These are phyloP conservation scores for Lyophyllum atratum DNA, from an alignment of 768 basidiomycete genomes.

Conservation along the genomic window DNA sequence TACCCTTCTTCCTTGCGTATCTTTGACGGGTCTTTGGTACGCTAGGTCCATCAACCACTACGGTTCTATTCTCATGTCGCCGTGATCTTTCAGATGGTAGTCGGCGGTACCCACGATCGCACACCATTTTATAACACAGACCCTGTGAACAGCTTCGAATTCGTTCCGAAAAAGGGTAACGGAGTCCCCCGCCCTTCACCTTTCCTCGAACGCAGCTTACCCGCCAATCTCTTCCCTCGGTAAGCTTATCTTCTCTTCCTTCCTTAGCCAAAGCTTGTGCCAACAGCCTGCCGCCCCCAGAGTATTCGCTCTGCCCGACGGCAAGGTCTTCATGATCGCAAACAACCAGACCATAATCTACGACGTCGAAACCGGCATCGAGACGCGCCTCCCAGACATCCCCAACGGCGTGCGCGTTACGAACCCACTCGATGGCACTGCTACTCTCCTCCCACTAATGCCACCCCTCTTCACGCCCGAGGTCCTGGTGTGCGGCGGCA, in stretches of 20 bases:
- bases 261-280: too few relatives aligned
- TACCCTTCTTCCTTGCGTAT: slow-evolving; percentile 40
- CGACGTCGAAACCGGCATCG: slow-evolving; percentile 38
- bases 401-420: slow-evolving; percentile 45
- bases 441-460: slow-evolving; percentile 34
- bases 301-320: slow-evolving; percentile 35
- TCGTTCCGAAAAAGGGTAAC: slow-evolving; percentile 40
- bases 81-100: slow-evolving; percentile 13
- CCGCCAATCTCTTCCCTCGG: slow-evolving; percentile 22
- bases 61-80: background rate
- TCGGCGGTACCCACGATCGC: slow-evolving; percentile 1
- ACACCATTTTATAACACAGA: slow-evolving; percentile 1
- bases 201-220: slow-evolving; percentile 13
- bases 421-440: slow-evolving; percentile 39
- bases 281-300: background rate
- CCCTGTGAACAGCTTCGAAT: slow-evolving; percentile 27
- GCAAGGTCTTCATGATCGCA: slow-evolving; percentile 42
- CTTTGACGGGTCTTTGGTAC: slow-evolving; percentile 33
- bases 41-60: background rate
- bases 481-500: slow-evolving; percentile 48
- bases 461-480: slow-evolving; percentile 44
- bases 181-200: slow-evolving; percentile 21
- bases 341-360: slow-evolving; percentile 42
- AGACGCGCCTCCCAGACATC: slow-evolving; percentile 40
- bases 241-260: slow-evolving; percentile 13